Conservation (phyloP, 2,329 filamentous ascomycete genomes). For the Mariannaea elegans region DNA sequence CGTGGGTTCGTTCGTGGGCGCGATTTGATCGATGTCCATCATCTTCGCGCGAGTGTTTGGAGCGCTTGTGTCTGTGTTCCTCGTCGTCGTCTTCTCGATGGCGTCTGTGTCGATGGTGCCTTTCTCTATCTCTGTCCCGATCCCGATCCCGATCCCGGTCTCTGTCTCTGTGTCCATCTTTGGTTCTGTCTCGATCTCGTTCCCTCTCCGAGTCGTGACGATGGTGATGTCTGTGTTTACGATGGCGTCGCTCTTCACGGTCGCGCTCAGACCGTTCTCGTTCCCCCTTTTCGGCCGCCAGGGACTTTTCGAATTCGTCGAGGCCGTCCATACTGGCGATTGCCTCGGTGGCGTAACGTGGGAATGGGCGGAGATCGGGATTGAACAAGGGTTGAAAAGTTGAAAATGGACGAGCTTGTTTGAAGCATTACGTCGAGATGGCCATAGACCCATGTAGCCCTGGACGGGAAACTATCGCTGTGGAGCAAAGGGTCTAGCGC, state of each 20-base stretch:
- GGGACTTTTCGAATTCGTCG: constrained; percentile 79
- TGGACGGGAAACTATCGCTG: not conserved
- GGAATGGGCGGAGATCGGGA: not conserved
- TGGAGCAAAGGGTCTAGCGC: too few species aligned
- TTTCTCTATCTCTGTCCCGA: constrained; percentile 29
- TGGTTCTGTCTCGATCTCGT: constrained; percentile 33
- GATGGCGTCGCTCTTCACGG: constrained; percentile 53
- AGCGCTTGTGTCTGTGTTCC: constrained; percentile 71
- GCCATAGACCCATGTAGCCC: too few species aligned
- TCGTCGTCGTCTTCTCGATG: constrained; percentile 53
- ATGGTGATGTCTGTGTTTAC: constrained; percentile 57
- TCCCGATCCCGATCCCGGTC: constrained; percentile 34
- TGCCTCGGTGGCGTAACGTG: not conserved
- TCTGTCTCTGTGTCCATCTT: constrained; percentile 43
- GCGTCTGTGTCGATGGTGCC: constrained; percentile 45
- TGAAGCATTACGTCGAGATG: constrained; percentile 21
- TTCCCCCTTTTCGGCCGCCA: constrained; percentile 71
- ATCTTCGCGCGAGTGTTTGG: constrained; percentile 59
- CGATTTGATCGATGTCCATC: constrained; percentile 55
- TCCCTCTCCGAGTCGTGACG: constrained; percentile 51
- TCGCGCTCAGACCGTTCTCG: constrained; percentile 58
- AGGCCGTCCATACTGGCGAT: constrained; percentile 58
- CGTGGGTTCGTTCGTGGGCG: constrained; percentile 39
- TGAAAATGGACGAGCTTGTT: not conserved
- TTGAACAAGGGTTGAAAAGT: not conserved